Base-by-base conservation (phyloP, 257 asterid species). In the Plantago elongata region DNA sequence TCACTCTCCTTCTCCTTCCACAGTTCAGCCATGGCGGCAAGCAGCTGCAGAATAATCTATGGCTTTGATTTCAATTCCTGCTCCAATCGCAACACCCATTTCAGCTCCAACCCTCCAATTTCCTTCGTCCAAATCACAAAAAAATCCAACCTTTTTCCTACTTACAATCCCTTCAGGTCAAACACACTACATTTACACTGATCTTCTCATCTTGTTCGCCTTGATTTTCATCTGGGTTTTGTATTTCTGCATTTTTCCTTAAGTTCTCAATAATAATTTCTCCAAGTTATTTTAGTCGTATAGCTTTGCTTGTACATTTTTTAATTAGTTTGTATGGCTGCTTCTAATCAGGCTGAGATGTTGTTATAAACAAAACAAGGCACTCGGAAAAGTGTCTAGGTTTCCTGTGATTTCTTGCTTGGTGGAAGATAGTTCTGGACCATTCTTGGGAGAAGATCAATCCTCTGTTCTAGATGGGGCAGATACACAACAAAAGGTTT, bases 401-500 rank as follows among this genome's bases (percentile, higher is more conserved):
- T 64, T 62, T 62, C 80, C 86, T 7, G 54, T 63, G 69, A 58
- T 83, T 67, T 75, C 78, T 42, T 86, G 88, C 75, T 66, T 65
- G 64, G 69, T 70, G 67, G 86, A 66, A 72, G 83, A 78, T 64
- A 52, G 29, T 65, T 54, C 68, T 64, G 88, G 70, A 64, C 70
- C 66, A 15, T 61, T 22, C 30, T 63, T 71, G 3, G 84, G 74
- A 66, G 55, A 79, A 14, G 78, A 61, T 14, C 69, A 64, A 11
- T 61, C 77, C 14, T 62, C 75, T 48, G 62, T 46, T 71, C 60
- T 80, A 57, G 77, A n/a, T n/a, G n/a, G n/a, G n/a, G n/a, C n/a
- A n/a, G n/a, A 66, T 54, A 79, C 84, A 69, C 75, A 80, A 42
- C 65, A 70, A 22, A 74, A 74, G 84, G 95, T 82, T 65, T 48